Evolutionary conservation across 139 green algal genomes (phyloP), one percentile per base, ranked within the genome.

Genomic region (Chlorella sp.): DNA sequence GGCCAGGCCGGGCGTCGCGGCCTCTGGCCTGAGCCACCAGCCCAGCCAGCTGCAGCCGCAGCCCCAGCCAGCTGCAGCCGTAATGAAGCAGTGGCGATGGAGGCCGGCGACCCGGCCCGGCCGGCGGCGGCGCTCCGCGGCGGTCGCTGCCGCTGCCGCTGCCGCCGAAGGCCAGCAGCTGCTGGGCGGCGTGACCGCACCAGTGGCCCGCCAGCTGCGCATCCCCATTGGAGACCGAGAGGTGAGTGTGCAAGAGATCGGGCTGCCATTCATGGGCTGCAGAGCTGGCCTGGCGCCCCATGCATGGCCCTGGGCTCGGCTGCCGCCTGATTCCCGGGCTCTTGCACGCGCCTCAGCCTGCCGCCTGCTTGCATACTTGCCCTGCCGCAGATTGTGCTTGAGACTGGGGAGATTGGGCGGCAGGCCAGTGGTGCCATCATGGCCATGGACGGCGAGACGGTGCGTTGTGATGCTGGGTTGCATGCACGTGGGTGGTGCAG

Each of bases 371-470:
- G 11, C 16, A 38, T 39, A 2, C 41, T 39, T 6, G 1, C 41
- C 26, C 20, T 36, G 55, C 7, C 57, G n/a, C 90, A 94, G 92
- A 92, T 99, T 30, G 92, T 86, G 1, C 75, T 99, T 7, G 96
- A 99, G 84, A 98, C 95, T 16, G 97, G 96, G 0, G 94, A 98
- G 82, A 97, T 99, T 30, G 97, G 96, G 0, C 87, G 95, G 12
- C 97, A 98, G 82, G 97, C 97, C 0, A 96, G 96, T 73, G 97
- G 96, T 7, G 92, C 97, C 0, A 87, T 99, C 16, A 96, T 96
- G 88, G 93, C 93, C 2, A 94, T 82, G 13, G 89, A 93, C 51
- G 97, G 97, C 32, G 95, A 99, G 17, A 99, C 97, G 47, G 93
- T 99, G 73, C 69, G 92, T 60, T 21, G 25, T 15, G n/a, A 6